These are phyloP conservation scores for Helianthus tuberosus DNA, from an alignment of 129 eudicot species.

Conservation along the genomic window DNA sequence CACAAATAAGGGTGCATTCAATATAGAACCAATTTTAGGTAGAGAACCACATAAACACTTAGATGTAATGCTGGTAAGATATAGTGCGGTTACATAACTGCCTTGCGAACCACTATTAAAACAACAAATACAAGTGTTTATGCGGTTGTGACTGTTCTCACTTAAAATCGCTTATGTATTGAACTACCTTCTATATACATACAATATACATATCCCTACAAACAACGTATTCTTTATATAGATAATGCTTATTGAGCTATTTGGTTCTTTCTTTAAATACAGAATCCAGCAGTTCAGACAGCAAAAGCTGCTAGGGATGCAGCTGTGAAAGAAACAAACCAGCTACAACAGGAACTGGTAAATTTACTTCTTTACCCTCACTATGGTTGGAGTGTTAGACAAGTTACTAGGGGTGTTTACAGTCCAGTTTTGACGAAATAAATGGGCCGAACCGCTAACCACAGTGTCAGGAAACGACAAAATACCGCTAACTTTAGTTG, in stretches of 20 bases:
- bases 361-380: conserved; percentile 18
- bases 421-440: too few relatives aligned
- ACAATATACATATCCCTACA: neutral
- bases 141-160: neutral
- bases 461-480: neutral
- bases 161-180: neutral
- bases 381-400: neutral
- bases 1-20: neutral
- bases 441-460: too few relatives aligned
- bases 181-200: neutral
- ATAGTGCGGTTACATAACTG: neutral
- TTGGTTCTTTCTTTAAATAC: conserved; percentile 1
- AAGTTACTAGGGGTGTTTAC: neutral
- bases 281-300: conserved; percentile 59
- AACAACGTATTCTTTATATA: neutral
- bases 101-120: neutral
- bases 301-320: conserved; percentile 76
- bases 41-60: too few relatives aligned
- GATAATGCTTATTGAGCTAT: conserved; percentile 1
- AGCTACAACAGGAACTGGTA: conserved; percentile 80
- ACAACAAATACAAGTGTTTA: neutral
- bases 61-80: too few relatives aligned
- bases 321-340: conserved; percentile 62
- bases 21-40: too few relatives aligned
- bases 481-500: neutral